Evolutionary conservation across 306 rosid genomes (phyloP), one percentile per base, ranked within the genome.

Genomic region (Vigna unguiculata): DNA sequence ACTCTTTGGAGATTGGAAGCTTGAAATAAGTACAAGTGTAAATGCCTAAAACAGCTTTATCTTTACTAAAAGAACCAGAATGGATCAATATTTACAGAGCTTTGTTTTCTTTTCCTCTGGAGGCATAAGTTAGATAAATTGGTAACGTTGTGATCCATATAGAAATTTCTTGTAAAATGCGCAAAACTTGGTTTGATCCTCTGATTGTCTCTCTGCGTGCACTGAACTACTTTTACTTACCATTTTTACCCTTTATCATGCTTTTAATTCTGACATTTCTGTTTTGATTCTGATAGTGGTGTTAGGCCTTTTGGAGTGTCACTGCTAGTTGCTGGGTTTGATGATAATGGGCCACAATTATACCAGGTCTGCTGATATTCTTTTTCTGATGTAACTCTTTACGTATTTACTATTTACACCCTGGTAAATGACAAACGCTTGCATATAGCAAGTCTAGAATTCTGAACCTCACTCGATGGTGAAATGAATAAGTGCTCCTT

Each of bases 271-370:
- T 78, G 57, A 73, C 74, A 54, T 69, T 65, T 53, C 40, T 74
- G 71, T 34, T 54, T 81, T 79, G 57, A 32, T 36, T 6, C 43
- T 59, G 15, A 78, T 54, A 95, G 99, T 84, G 99, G 97, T 86
- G 99, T 92, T 49, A 89, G 99, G 89, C 99, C 99, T 19, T 95
- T 95, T 78, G 99, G 99, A 77, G 97, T 95, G 73, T 92, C 99
- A 17, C 80, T 95, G 41, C 89, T 95, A 79, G 92, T 92, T 80
- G 97, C 99, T 65, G 96, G 99, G 61, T 95, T 87, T 75, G 97
- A 92, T 81, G 93, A 90, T 80, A 90, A 89, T 36, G 99, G 99
- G 16, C 91, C 99, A 34, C 99, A 95, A 79, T 61, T 95, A 34
- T 95, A 85, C 86, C 99, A 92, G 99, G 99, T 95, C 69, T 71